phyloP scores from a whole-genome alignment of 2,329 filamentous ascomycete genomes.

The Aspergillus texensis region DNA sequence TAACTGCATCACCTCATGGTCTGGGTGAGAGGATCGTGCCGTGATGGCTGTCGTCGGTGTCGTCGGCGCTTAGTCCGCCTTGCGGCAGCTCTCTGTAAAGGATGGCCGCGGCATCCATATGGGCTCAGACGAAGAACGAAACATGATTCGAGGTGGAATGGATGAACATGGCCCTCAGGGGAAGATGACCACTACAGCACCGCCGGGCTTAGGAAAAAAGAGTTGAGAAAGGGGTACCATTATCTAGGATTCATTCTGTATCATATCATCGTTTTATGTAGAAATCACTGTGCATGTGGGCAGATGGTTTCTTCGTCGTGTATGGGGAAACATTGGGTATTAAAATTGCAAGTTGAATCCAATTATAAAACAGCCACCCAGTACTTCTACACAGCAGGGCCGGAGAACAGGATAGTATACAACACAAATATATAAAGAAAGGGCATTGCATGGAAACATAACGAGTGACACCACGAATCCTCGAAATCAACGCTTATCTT shows the following conservation, averaged over 20 bases:
- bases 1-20: neutral
- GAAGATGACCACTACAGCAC: neutral
- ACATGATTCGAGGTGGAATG: neutral
- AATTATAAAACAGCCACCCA: slow-evolving; percentile 21
- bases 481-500: neutral
- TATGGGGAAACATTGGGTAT: slow-evolving; percentile 11
- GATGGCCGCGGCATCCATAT: neutral
- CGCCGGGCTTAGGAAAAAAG: neutral
- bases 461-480: neutral
- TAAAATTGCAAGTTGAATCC: slow-evolving; percentile 6
- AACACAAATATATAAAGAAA: neutral
- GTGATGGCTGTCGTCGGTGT: neutral
- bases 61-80: neutral
- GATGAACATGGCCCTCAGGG: neutral
- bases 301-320: neutral
- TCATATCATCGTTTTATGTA: neutral
- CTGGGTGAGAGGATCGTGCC: neutral
- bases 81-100: neutral
- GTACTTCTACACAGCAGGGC: neutral
- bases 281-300: neutral
- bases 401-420: neutral
- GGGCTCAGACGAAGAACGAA: neutral
- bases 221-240: neutral
- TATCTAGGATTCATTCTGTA: neutral
- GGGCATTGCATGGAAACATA: neutral